Evolutionary conservation across 1,284 basidiomycete species (phyloP).

Genomic region (Phlebopus sp.): DNA sequence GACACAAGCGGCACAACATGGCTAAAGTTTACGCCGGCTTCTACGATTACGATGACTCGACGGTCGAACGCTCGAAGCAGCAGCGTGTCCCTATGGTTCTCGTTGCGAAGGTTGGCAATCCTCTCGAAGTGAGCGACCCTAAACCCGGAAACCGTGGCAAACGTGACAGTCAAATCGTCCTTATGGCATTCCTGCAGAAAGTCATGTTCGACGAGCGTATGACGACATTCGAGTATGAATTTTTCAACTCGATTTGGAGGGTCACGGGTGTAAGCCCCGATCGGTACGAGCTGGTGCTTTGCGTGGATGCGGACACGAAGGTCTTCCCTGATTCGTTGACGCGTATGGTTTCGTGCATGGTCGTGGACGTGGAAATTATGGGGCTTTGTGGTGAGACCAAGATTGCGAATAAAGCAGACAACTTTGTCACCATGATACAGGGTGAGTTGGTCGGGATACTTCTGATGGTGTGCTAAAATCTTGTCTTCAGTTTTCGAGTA

Average conservation of each 20-base stretch:
- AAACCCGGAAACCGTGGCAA: slow-evolving; percentile 99
- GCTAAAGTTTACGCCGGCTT: slow-evolving; percentile 98
- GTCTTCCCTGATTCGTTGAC: slow-evolving; percentile 94
- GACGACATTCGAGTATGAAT: slow-evolving; percentile 99
- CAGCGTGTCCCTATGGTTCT: slow-evolving; percentile 95
- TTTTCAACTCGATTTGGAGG: slow-evolving; percentile 96
- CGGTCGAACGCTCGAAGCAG: slow-evolving; percentile 91
- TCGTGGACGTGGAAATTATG: slow-evolving; percentile 96
- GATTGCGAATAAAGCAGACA: slow-evolving; percentile 97
- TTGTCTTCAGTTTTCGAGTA: slow-evolving; percentile 85
- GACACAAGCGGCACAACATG: slow-evolving; percentile 99
- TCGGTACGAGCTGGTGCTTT: slow-evolving; percentile 93
- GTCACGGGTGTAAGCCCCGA: slow-evolving; percentile 95
- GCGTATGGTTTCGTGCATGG: slow-evolving; percentile 92
- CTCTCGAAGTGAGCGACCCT: slow-evolving; percentile 79
- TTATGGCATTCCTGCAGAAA: slow-evolving; percentile 98
- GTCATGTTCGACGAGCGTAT: slow-evolving; percentile 99
- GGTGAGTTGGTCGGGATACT: slow-evolving; percentile 43
- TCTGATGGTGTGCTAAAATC: slow-evolving; percentile 12
- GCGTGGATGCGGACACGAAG: slow-evolving; percentile 99
- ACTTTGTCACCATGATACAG: slow-evolving; percentile 99
- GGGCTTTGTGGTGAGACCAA: slow-evolving; percentile 98
- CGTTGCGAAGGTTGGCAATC: slow-evolving; percentile 93
- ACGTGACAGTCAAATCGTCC: slow-evolving; percentile 95
- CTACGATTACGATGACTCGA: slow-evolving; percentile 93